Base-by-base conservation (phyloP, 2,329 filamentous ascomycete genomes). In the Thielaviopsis euricoi region DNA sequence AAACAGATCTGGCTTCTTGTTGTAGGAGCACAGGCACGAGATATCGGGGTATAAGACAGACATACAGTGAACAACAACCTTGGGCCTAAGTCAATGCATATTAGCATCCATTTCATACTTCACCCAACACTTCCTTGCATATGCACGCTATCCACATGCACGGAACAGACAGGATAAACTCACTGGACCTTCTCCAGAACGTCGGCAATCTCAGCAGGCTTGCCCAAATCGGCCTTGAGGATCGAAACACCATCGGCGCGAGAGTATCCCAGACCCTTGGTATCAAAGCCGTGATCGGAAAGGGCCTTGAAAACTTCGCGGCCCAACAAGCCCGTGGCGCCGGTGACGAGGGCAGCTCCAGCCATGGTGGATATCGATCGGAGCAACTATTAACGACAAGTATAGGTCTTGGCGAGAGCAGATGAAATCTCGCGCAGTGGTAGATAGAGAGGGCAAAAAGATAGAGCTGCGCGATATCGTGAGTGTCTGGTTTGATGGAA, bases 241-340 rank as follows among this genome's bases (percentile, higher is more conserved):
- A 89, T 76, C 10, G 81, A 77, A 6, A 82, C 78, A 50, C 86
- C 85, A 62, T 83, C 80, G 25, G 87, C 85, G 57, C 89, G 80
- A 12, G 82, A 86, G 67, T 85, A 80, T 17, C 87, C 87, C 2
- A 85, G 85, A 53, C 87, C 86, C 62, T 83, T 82, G 59, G 82
- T 81, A 57, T 82, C 74, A 68, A 95, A 95, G 26, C 59, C 59
- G 7, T 48, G 46, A 21, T 60, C 48, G 3, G 23, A 37, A 10
- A 60, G 53, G 13, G 79, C 80, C 61, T 78, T 80, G 57, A 84
- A 75, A 12, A 95, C 85, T 68, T 93, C 82, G 50, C 89, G 81
- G 53, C 90, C 89, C 1, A 95, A 78, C 12, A 95, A 77, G 57
- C 89, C 89, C 21, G 86, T 91, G 43, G 88, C 89, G 59, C 89